A percentile compares a stretch with the other conserved stretches of the same genome.
These are phyloP conservation scores for Ascochyta pisi DNA, from an alignment of 2,329 filamentous ascomycete genomes.

Conservation along the genomic window DNA sequence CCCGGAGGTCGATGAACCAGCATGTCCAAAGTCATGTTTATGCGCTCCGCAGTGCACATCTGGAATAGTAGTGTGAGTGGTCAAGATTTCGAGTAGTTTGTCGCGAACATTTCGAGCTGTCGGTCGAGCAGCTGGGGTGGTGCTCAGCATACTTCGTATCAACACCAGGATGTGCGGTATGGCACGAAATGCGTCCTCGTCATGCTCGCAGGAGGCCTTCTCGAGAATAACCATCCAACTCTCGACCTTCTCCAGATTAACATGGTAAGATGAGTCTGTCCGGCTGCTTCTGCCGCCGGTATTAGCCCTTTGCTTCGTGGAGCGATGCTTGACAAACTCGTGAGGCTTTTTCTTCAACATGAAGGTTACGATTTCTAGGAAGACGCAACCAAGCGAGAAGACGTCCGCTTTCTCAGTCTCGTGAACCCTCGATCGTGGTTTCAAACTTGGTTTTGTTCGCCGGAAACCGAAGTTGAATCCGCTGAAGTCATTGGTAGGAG, in stretches of 20 bases:
- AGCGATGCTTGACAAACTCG: conserved; percentile 71
- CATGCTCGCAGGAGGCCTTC: conserved; percentile 59
- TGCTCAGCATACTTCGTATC: conserved; percentile 53
- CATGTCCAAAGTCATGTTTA: conserved; percentile 37
- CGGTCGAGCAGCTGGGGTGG: conserved; percentile 51
- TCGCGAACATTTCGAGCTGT: conserved; percentile 52
- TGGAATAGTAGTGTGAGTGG: conserved; percentile 40
- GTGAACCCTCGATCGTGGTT: conserved; percentile 36
- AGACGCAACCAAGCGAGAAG: conserved; percentile 76
- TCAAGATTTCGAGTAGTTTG: conserved; percentile 42
- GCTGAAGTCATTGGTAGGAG: conserved; percentile 41
- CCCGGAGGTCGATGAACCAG: conserved; percentile 31
- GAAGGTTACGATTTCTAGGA: conserved; percentile 74
- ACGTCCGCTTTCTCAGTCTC: conserved; percentile 65
- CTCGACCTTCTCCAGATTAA: conserved; percentile 71
- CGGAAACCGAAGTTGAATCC: conserved; percentile 49
- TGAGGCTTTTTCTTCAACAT: conserved; percentile 71
- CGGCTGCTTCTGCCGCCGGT: conserved; percentile 59
- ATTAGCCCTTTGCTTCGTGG: conserved; percentile 66
- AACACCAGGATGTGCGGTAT: conserved; percentile 52
- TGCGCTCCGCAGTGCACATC: conserved; percentile 46
- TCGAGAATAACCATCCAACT: conserved; percentile 70
- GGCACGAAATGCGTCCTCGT: conserved; percentile 49
- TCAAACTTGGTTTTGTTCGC: conserved; percentile 37
- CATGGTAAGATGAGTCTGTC: conserved; percentile 74